Evolutionary conservation across 306 rosid species (phyloP), one percentile per base, ranked within the genome.

Genomic region (Prunus mume): DNA sequence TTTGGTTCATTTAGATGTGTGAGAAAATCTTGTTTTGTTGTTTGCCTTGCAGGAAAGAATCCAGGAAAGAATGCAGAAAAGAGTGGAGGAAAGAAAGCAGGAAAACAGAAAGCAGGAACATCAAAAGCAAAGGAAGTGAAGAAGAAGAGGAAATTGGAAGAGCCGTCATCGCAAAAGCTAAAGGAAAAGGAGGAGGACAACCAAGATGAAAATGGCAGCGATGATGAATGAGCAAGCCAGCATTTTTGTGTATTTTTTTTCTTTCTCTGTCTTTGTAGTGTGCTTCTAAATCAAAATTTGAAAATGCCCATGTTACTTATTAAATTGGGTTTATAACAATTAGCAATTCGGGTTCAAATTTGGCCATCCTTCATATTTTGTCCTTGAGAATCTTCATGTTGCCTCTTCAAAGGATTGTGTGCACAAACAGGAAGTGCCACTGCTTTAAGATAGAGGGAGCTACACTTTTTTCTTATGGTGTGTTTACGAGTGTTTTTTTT

Each of bases 71-170:
- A 24, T 1, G 27, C 61, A 8, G 27, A 4, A 56, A 56, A 3
- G 24, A 56, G 12, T n/a, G 61, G 25, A 19, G 61, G 18, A 12
- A 90, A 84, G 88, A 90, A 85, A 66, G 96, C 92, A 0, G 96
- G 82, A 68, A 95, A 90, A 6, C 43, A 38, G 85, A 95, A 79
- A 81, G 88, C 87, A 0, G 82, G 68, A 30, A 87, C 83, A 27
- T 80, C 91, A 32, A 55, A 72, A 9, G 6, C 70, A 0, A 74
- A 61, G 14, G 30, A 64, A 30, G 61, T 30, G 30, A 14, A 30
- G 64, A 66, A 45, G 65, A 77, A 22, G 49, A 55, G 22, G 70
- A 47, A 75, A 68, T 10, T 46, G 68, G 54, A 54, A 9, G 58
- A 46, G 64, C 34, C 55, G 30, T 13, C 69, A 3, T 75, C 54